Conservation (phyloP, 345 rosid species). For the Eucalyptus polybractea region DNA sequence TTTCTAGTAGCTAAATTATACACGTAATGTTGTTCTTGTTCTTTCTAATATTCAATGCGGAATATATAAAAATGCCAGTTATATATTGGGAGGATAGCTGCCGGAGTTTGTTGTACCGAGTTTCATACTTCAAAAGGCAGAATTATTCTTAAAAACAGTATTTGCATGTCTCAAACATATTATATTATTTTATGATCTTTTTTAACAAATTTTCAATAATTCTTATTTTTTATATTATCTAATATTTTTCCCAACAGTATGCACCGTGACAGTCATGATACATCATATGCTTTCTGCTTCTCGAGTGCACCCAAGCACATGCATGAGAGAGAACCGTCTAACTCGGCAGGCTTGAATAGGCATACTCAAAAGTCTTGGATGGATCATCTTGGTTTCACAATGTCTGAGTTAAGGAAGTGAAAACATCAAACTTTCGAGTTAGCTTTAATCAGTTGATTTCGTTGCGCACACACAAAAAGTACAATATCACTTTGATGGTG, state of each 20-base stretch:
- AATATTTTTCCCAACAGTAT: not conserved
- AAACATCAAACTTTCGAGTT: not conserved
- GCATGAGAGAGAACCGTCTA: not conserved
- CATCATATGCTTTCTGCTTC: not conserved
- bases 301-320: fast-evolving
- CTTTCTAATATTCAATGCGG: too few species aligned
- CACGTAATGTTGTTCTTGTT: not conserved
- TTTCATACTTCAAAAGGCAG: fast-evolving
- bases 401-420: not conserved
- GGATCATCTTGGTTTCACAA: not conserved
- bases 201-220: not conserved
- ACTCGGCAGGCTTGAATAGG: not conserved
- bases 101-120: fast-evolving
- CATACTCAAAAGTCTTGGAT: not conserved
- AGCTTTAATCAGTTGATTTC: not conserved
- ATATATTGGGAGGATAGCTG: not conserved
- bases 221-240: not conserved
- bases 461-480: not conserved
- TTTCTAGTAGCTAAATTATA: too few species aligned
- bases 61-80: too few species aligned
- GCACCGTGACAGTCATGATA: not conserved
- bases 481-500: not conserved
- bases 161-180: not conserved
- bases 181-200: too few species aligned
- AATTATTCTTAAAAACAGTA: fast-evolving